Base-by-base conservation (phyloP, 2,329 filamentous ascomycete genomes). In the Hymenoscyphus infarciens region DNA sequence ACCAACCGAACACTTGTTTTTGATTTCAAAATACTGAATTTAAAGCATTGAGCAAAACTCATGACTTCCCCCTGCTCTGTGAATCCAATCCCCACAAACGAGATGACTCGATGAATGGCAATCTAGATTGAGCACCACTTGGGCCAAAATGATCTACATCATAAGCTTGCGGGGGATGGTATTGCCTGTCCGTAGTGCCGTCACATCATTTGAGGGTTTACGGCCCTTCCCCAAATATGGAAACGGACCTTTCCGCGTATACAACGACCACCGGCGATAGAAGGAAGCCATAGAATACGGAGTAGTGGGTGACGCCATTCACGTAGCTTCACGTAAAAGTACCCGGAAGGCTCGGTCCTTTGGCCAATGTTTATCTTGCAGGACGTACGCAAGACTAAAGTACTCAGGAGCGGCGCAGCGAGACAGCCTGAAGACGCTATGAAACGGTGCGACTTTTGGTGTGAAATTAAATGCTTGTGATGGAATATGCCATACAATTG, bases 1-100 rank as follows among this genome's bases (percentile, higher is more conserved):
- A 61, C 49, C 42, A 31, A 57, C 7, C 54, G 42, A 59, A 55
- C 59, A 62, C 57, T 62, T 60, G 54, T 63, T 45, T 35, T 61
- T 60, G 42, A 63, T 31, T 45, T 54, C n/a, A 57, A 27, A 45
- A 3, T 52, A 56, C 16, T 39, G 19, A 55, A 42, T 61, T 29
- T 8, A 33, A 61, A 39, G 25, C 3, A 39, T 22, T 22, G 5
- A 35, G 49, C 45, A 57, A 57, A 11, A 10, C 42, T 25, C 8
- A 11, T 19, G 10, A 22, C n/a, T n/a, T 22, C n/a, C 8, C 19
- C 10, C 10, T 49, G 6, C 42, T 49, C 10, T 49, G 19, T 49
- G n/a, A 49, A 19, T 8, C 39, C 39, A 42, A n/a, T n/a, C 15
- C 16, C 39, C 16, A n/a, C 7, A 42, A 16, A 42, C 7, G 19